A percentile compares a stretch with the other conserved stretches of the same genome.
phyloP scores from a whole-genome alignment of 1,139 yeast genomes.

The Kodamaea fungicola region DNA sequence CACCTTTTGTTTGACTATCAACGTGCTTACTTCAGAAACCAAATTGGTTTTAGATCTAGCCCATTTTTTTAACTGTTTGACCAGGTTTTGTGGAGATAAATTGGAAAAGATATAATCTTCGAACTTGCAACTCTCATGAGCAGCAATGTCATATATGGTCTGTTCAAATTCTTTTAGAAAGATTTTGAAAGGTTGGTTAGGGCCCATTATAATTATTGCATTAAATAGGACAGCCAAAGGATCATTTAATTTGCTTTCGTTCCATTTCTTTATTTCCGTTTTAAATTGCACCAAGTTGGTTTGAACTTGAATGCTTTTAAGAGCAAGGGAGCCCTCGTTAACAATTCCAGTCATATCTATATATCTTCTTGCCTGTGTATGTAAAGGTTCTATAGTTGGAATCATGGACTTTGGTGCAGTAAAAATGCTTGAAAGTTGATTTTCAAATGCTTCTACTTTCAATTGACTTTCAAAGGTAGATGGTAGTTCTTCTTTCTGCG shows the following conservation, averaged over 20 bases:
- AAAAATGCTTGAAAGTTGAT: background rate
- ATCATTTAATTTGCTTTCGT: background rate
- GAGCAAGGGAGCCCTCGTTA: slow-evolving; percentile 6
- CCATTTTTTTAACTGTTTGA: slow-evolving; percentile 13
- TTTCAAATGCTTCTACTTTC: background rate
- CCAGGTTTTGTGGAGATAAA: slow-evolving; percentile 9
- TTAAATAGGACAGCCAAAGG: slow-evolving; percentile 10
- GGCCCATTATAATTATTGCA: slow-evolving; percentile 18
- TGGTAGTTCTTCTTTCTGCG: too few species aligned
- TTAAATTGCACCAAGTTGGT: slow-evolving; percentile 1
- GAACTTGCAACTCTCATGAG: too few species aligned
- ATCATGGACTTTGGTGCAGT: background rate
- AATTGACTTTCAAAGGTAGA: too few species aligned
- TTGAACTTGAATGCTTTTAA: slow-evolving; percentile 5
- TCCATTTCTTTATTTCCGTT: slow-evolving; percentile 1
- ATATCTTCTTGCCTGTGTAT: slow-evolving; percentile 20
- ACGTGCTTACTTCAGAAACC: slow-evolving; percentile 6
- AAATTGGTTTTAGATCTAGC: background rate
- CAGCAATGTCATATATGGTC: slow-evolving; percentile 2
- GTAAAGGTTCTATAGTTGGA: slow-evolving; percentile 8
- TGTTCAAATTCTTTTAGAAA: slow-evolving; percentile 7
- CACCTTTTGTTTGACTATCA: slow-evolving; percentile 14
- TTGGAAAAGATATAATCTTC: too few species aligned
- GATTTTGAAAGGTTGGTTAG: slow-evolving; percentile 18
- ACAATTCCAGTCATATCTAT: slow-evolving; percentile 8